These are phyloP conservation scores for Microbotryum intermedium DNA, from an alignment of 1,284 basidiomycete genomes.

Conservation along the genomic window DNA sequence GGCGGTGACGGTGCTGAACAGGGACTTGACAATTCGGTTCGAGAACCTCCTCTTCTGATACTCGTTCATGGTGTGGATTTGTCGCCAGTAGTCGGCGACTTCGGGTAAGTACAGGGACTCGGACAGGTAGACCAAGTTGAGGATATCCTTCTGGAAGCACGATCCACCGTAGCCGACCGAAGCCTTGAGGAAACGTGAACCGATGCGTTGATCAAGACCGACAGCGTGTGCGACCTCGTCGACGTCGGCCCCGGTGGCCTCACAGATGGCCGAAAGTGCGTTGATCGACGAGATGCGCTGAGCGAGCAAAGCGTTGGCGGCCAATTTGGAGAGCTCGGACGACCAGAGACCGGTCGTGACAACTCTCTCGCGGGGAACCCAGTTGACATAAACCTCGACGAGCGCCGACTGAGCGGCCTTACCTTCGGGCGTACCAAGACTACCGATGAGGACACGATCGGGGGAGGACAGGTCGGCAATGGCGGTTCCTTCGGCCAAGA, in stretches of 20 bases:
- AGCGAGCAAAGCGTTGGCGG: conserved; percentile 97
- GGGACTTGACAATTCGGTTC: conserved; percentile 41
- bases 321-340: conserved; percentile 95
- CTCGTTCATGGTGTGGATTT: conserved; percentile 89
- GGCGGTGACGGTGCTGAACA: conserved; percentile 95
- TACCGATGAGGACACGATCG: conserved; percentile 95
- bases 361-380: conserved; percentile 79
- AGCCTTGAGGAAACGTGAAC: conserved; percentile 90
- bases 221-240: conserved; percentile 95
- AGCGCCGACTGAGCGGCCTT: conserved; percentile 69
- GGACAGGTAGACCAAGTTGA: conserved; percentile 94
- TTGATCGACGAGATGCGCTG: conserved; percentile 94
- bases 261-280: conserved; percentile 95
- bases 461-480: conserved; percentile 79
- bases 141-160: conserved; percentile 99
- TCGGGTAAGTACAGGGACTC: conserved; percentile 90
- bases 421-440: conserved; percentile 78
- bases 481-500: conserved; percentile 95
- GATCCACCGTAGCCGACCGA: conserved; percentile 95
- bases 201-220: conserved; percentile 85
- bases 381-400: conserved; percentile 78
- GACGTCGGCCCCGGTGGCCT: conserved; percentile 98
- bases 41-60: conserved; percentile 68
- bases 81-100: conserved; percentile 91
- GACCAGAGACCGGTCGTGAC: conserved; percentile 97